Conservation (phyloP, 306 rosid genomes). For the Lablab purpureus region DNA sequence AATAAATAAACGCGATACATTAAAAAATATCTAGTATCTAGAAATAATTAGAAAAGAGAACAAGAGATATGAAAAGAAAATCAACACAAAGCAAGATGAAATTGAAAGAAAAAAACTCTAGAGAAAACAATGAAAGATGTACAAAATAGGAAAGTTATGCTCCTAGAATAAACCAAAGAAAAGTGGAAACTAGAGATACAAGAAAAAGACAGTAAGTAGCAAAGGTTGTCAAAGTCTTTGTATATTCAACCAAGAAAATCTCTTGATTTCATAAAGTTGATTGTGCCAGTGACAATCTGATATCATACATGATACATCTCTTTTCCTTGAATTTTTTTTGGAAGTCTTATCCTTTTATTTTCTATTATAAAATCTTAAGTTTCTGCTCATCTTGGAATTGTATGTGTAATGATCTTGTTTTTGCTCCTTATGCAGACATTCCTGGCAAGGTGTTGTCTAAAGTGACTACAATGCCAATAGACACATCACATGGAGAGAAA, state of each 20-base stretch:
- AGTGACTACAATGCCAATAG: conserved; percentile 58
- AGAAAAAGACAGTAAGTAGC: conserved; percentile 13
- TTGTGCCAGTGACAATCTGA: conserved; percentile 20
- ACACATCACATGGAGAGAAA: conserved; percentile 55
- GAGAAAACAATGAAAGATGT: background rate
- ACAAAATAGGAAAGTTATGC: conserved; percentile 14
- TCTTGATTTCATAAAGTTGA: conserved; percentile 9
- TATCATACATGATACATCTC: background rate
- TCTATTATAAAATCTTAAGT: conserved; percentile 18
- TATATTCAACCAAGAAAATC: background rate
- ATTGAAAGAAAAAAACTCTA: background rate
- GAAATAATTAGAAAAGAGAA: no score
- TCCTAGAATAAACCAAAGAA: background rate
- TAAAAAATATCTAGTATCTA: no score
- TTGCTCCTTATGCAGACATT: conserved; percentile 53
- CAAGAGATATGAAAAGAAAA: no score
- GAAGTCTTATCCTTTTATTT: background rate
- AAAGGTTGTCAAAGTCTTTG: conserved; percentile 6
- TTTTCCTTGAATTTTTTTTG: background rate
- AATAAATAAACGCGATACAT: no score
- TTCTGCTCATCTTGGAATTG: conserved; percentile 18
- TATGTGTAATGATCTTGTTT: conserved; percentile 25
- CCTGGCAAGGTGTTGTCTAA: conserved; percentile 56
- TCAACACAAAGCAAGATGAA: no score
- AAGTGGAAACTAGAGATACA: conserved; percentile 1